A percentile compares a stretch with the other conserved stretches of the same genome.
Conservation (phyloP, 768 basidiomycete species). For the Suillus ampliporus region DNA sequence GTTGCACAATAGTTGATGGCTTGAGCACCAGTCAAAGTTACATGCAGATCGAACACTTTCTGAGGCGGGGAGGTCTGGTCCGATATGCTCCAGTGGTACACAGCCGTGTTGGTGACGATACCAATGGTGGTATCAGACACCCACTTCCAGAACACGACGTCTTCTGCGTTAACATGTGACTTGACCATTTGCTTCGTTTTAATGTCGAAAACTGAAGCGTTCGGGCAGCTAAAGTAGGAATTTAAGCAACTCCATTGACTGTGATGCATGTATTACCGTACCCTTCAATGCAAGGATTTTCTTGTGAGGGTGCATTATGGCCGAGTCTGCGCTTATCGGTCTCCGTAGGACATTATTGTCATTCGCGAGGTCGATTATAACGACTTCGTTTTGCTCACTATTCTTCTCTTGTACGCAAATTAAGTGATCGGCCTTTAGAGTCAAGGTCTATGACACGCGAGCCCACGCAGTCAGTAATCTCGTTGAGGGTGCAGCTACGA, state of each 20-base stretch:
- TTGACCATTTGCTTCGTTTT: constrained; percentile 98
- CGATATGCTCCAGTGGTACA: constrained; percentile 87
- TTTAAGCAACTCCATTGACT: constrained; percentile 14
- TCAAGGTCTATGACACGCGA: constrained; percentile 68
- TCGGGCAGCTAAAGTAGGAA: constrained; percentile 68
- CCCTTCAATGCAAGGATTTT: constrained; percentile 97
- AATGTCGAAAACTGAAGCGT: constrained; percentile 98
- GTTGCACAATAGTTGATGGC: constrained; percentile 98
- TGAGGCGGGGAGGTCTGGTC: constrained; percentile 80
- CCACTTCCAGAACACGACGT: constrained; percentile 99
- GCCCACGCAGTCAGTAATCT: constrained; percentile 4
- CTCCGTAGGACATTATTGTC: constrained; percentile 96
- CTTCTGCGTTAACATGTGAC: constrained; percentile 91
- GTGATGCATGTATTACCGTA: constrained; percentile 27
- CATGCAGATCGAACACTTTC: constrained; percentile 97
- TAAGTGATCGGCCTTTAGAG: constrained; percentile 96
- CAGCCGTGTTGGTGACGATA: constrained; percentile 92
- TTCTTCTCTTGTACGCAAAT: constrained; percentile 97
- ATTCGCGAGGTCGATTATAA: constrained; percentile 97
- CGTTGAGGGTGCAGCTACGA: neutral
- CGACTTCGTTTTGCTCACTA: constrained; percentile 95
- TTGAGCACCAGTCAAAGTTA: constrained; percentile 91
- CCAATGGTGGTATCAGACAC: constrained; percentile 90
- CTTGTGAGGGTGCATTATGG: constrained; percentile 96
- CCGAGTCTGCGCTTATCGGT: constrained; percentile 97